Percentiles rank a stretch among this genome's conserved stretches.
phyloP scores from a whole-genome alignment of 805 yeast species.

The Metschnikowia kofuensis region DNA sequence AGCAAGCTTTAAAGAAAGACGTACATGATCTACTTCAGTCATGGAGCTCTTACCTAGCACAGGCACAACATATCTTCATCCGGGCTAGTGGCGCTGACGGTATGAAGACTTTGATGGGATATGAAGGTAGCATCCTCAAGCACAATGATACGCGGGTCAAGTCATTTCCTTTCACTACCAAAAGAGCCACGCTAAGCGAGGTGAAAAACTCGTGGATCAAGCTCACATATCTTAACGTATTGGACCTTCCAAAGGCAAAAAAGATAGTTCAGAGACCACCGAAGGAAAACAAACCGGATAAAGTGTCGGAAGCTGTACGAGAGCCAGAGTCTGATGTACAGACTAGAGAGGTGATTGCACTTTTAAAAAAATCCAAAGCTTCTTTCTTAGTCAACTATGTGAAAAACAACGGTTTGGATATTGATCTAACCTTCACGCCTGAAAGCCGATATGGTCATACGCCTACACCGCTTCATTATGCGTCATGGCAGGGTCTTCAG shows the following conservation, averaged over 20 bases:
- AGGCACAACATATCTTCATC: conserved; percentile 69
- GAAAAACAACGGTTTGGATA: conserved; percentile 51
- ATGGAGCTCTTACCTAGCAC: conserved; percentile 62
- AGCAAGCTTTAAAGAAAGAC: conserved; percentile 75
- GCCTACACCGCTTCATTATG: conserved; percentile 80
- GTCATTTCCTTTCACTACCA: conserved; percentile 84
- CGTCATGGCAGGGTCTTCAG: conserved; percentile 62
- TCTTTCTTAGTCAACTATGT: conserved; percentile 68
- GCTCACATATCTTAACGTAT: conserved; percentile 55
- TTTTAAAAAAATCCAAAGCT: conserved; percentile 71
- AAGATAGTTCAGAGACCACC: conserved; percentile 15
- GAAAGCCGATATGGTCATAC: conserved; percentile 44
- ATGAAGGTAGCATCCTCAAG: conserved; percentile 53
- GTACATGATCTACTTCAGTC: conserved; percentile 61
- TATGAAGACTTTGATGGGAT: conserved; percentile 62
- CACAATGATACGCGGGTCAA: conserved; percentile 60
- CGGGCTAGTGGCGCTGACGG: conserved; percentile 77
- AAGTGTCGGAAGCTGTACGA: conserved; percentile 8
- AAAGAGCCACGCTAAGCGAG: conserved; percentile 79
- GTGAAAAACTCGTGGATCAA: conserved; percentile 82
- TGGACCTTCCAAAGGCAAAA: conserved; percentile 50
- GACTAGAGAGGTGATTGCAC: conserved; percentile 54
- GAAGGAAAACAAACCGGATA: conserved; percentile 12
- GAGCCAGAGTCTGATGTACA: conserved; percentile 40
- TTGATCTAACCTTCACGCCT: conserved; percentile 58